Conservation (phyloP, 2,329 filamentous ascomycete species). For the Parascedosporium putredinis region DNA sequence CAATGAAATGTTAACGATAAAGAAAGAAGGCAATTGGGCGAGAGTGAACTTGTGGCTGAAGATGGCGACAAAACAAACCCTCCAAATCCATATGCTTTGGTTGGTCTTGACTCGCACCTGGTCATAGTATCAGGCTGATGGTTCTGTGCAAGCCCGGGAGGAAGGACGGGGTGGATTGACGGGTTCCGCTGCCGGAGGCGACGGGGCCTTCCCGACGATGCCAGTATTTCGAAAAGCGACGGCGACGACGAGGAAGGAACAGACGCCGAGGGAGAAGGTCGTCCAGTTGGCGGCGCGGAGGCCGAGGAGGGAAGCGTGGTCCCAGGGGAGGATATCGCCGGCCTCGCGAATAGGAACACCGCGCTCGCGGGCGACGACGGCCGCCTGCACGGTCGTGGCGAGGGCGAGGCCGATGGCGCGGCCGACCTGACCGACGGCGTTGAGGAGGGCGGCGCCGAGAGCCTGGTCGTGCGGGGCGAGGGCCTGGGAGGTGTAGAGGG, state of each 20-base stretch:
- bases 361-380: constrained; percentile 42
- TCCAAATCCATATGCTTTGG: no score
- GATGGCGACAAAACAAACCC: no score
- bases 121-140: no score
- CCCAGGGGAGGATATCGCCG: constrained; percentile 31
- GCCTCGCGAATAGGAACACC: constrained; percentile 31
- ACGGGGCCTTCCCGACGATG: constrained; percentile 33
- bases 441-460: constrained; percentile 57
- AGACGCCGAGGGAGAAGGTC: constrained; percentile 36
- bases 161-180: no score
- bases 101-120: no score
- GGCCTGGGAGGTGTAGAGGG: constrained; percentile 53
- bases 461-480: constrained; percentile 55
- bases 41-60: no score
- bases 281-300: constrained; percentile 41
- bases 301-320: constrained; percentile 34
- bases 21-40: no score
- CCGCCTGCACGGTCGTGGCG: constrained; percentile 53
- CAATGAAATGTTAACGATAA: no score
- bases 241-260: constrained; percentile 32
- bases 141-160: no score
- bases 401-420: constrained; percentile 56
- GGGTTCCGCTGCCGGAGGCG: no score
- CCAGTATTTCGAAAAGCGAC: constrained; percentile 41
- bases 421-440: constrained; percentile 55